Evolutionary conservation across 192 early-diverging fungal genomes (phyloP).

Genomic region (Coemansia sp.): DNA sequence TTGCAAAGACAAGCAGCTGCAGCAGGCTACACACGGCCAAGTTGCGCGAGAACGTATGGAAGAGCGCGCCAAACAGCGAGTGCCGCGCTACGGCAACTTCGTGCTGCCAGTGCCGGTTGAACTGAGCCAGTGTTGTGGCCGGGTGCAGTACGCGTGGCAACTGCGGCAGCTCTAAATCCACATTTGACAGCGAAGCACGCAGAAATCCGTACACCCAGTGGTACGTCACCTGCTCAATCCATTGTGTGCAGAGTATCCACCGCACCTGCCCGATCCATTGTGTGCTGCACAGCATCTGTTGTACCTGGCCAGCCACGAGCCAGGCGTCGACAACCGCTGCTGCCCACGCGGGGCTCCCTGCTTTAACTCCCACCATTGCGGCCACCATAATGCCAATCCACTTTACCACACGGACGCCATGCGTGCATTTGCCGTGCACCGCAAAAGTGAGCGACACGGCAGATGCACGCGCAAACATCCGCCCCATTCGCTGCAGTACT

Average conservation of each 20-base stretch:
- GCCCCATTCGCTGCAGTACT: too few relatives aligned
- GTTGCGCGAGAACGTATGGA: conserved; percentile 16
- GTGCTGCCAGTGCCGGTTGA: conserved; percentile 17
- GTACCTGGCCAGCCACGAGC: neutral
- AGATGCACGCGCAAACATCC: neutral
- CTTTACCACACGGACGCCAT: neutral
- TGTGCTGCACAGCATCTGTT: neutral
- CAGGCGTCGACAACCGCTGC: neutral
- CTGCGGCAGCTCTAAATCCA: neutral
- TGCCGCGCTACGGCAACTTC: neutral
- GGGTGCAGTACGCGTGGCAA: conserved; percentile 6
- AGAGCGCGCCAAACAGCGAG: conserved; percentile 14
- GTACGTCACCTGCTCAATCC: conserved; percentile 32
- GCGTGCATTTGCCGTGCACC: neutral
- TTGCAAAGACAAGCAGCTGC: conserved; percentile 26
- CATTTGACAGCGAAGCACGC: neutral
- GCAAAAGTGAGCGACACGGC: too few relatives aligned
- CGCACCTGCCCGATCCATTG: conserved; percentile 10
- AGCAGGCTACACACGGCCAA: conserved; percentile 17
- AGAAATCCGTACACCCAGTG: conserved; percentile 33
- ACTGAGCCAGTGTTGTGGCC: neutral
- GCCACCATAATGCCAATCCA: neutral
- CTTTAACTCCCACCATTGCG: too few relatives aligned
- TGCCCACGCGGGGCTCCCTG: neutral
- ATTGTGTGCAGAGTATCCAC: neutral